Base-by-base conservation (phyloP, 2,329 filamentous ascomycete genomes). In the Claviceps africana region DNA sequence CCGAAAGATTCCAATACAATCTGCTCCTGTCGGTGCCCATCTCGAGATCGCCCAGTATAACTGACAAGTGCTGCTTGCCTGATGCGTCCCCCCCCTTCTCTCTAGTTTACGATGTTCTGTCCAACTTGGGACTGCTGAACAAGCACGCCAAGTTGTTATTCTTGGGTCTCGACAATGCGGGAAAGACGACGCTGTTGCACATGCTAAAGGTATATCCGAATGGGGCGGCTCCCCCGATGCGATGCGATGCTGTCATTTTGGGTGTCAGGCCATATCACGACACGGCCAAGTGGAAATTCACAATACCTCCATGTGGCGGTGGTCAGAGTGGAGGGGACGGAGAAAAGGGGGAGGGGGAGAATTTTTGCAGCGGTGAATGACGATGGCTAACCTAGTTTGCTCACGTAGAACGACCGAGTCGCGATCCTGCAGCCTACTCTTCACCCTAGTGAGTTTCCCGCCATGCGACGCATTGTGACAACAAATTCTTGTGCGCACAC, bases 111-210 rank as follows among this genome's bases (percentile, higher is more conserved):
- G 88, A 95, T 75, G 75, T 94, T 62, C 82, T 95, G 64, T 86
- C 89, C 64, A 87, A 82, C 59, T 79, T 95, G 57, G 89, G 89
- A 62, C 78, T 95, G 64, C 77, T 91, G 60, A 95, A 95, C 81
- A 95, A 95, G 79, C 88, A 95, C 70, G 89, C 88, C 64, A 95
- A 95, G 80, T 81, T 95, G 55, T 80, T 95, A 54, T 95, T 95
- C 74, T 82, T 95, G 58, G 89, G 89, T 61, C 83, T 95, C 56
- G 89, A 95, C 70, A 95, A 95, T 74, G 89, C 89, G 50, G 89
- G 89, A 72, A 95, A 95, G 78, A 95, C 89, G 51, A 95, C 89
- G 45, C 76, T 95, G 61, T 75, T 95, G 66, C 89, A 95, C 72
- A 95, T 95, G 89, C 72, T 95, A 71, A 95, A 95, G 86, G 86